These are phyloP conservation scores for Coemansia sp. DNA, from an alignment of 192 early-diverging fungal genomes.

Conservation along the genomic window DNA sequence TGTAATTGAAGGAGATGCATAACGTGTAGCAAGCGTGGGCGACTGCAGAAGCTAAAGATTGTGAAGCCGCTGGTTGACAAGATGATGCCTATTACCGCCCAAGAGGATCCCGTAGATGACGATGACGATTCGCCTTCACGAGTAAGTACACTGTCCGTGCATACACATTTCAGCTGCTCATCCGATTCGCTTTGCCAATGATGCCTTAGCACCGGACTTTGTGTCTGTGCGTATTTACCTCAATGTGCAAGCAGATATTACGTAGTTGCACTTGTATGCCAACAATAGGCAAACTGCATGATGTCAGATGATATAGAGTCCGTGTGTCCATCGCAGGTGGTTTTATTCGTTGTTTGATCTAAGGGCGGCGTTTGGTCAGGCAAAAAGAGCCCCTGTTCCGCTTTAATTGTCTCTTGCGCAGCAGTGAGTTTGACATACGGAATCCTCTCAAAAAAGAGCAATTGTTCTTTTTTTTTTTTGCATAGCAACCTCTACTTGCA, in stretches of 20 bases:
- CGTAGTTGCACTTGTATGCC: too few species aligned
- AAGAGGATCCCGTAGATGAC: conserved; percentile 72
- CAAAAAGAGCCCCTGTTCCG: not conserved
- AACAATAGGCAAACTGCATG: not conserved
- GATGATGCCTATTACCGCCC: conserved; percentile 79
- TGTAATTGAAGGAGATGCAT: conserved; percentile 13
- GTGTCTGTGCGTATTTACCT: conserved; percentile 5
- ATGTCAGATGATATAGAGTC: conserved; percentile 6
- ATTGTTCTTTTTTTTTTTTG: too few species aligned
- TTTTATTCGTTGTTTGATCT: conserved; percentile 2
- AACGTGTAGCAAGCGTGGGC: conserved; percentile 67
- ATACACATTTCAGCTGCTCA: not conserved
- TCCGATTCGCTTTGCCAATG: conserved; percentile 1
- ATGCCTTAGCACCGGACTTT: conserved; percentile 2
- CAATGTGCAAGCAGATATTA: not conserved
- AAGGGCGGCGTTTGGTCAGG: not conserved
- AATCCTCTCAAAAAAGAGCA: too few species aligned
- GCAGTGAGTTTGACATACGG: not conserved
- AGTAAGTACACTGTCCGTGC: conserved; percentile 19
- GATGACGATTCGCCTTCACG: conserved; percentile 81
- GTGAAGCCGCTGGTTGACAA: conserved; percentile 73
- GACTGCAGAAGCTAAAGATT: conserved; percentile 80
- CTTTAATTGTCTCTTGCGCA: not conserved
- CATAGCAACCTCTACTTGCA: not conserved
- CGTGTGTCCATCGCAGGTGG: conserved; percentile 3